phyloP scores from a whole-genome alignment of 2,329 filamentous ascomycete species.

The Aspergillaceae sp. region DNA sequence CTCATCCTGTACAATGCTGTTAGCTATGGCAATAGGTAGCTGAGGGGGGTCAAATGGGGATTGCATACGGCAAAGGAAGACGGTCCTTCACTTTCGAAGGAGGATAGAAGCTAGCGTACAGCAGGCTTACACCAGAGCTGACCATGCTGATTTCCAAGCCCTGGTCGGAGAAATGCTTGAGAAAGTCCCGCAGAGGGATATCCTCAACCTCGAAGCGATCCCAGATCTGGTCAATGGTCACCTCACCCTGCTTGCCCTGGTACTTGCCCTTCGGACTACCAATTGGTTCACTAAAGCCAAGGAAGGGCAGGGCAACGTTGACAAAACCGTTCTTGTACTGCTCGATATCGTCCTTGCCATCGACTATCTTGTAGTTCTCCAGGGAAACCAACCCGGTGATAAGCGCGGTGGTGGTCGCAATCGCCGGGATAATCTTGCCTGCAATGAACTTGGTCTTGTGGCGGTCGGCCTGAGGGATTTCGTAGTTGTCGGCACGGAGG shows the following conservation, averaged over 20 bases:
- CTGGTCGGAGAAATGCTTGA: conserved; percentile 70
- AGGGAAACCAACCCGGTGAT: conserved; percentile 89
- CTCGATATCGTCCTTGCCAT: conserved; percentile 92
- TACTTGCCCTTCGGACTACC: conserved; percentile 89
- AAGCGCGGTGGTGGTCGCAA: conserved; percentile 91
- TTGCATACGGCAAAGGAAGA: conserved; percentile 57
- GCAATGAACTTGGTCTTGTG: conserved; percentile 99
- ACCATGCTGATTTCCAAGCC: conserved; percentile 85
- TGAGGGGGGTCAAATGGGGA: neutral
- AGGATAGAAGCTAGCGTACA: conserved; percentile 91
- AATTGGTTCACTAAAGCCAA: conserved; percentile 96
- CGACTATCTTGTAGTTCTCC: conserved; percentile 92
- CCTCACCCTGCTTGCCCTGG: conserved; percentile 63
- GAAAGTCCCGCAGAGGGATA: conserved; percentile 73
- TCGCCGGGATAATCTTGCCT: conserved; percentile 97
- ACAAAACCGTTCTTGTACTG: conserved; percentile 99
- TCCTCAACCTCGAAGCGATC: conserved; percentile 89
- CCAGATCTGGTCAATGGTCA: conserved; percentile 92
- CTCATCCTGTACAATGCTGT: conserved; percentile 57
- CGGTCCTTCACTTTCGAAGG: conserved; percentile 76
- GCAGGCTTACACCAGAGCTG: conserved; percentile 88
- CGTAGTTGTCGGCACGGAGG: conserved; percentile 94
- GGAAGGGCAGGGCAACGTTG: conserved; percentile 93
- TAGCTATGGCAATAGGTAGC: conserved; percentile 12
- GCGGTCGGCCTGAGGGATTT: conserved; percentile 81